Evolutionary conservation across 2,329 filamentous ascomycete genomes (phyloP).

Genomic region (Penicillium sclerotiorum): DNA sequence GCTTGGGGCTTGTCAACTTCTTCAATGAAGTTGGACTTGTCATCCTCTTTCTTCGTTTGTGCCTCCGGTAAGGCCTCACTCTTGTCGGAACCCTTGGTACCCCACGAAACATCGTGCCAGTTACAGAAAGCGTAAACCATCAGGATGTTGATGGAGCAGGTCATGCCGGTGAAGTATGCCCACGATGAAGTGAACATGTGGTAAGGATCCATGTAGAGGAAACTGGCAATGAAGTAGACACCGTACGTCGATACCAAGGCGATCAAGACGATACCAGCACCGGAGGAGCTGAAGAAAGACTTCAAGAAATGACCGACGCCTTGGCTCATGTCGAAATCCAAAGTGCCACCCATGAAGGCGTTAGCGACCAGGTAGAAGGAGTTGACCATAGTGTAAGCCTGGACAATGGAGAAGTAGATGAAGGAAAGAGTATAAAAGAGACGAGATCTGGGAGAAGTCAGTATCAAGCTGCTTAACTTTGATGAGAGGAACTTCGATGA

Average conservation of each 20-base stretch:
- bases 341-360: conserved; percentile 66
- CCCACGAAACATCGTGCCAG: conserved; percentile 99
- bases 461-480: background rate
- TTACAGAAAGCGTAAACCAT: conserved; percentile 99
- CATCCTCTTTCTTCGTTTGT: conserved; percentile 81
- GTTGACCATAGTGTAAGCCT: conserved; percentile 82
- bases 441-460: conserved; percentile 53
- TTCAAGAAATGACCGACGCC: conserved; percentile 66
- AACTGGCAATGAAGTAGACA: conserved; percentile 93
- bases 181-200: conserved; percentile 99
- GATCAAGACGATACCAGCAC: conserved; percentile 87
- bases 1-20: conserved; percentile 95
- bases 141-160: conserved; percentile 96
- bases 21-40: conserved; percentile 83
- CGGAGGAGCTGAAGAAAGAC: conserved; percentile 76
- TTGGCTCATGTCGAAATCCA: conserved; percentile 64
- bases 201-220: conserved; percentile 96
- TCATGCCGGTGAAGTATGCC: conserved; percentile 86
- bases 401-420: conserved; percentile 79
- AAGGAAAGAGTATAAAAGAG: conserved; percentile 89
- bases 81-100: conserved; percentile 97
- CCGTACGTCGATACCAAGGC: conserved; percentile 90
- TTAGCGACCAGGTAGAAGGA: conserved; percentile 83
- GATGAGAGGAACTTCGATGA: background rate
- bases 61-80: conserved; percentile 86